phyloP scores from a whole-genome alignment of 352 stramenopile species.

The Vaucheria bursata region DNA sequence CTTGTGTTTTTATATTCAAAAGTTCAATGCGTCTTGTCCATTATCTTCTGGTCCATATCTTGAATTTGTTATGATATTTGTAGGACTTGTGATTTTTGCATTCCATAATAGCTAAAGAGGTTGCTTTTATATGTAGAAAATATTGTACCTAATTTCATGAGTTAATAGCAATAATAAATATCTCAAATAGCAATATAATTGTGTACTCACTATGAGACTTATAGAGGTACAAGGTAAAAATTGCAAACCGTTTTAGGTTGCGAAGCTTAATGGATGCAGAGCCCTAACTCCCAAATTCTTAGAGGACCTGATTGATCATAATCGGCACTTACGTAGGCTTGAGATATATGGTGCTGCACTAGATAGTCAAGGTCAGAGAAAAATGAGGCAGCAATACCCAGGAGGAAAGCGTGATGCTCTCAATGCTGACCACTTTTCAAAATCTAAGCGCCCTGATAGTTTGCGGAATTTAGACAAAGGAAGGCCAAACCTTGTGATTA shows the following conservation, averaged over 20 bases:
- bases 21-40: too few relatives aligned
- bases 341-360: constrained; percentile 2
- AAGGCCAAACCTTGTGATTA: neutral
- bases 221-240: neutral
- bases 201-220: neutral
- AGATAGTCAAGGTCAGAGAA: neutral
- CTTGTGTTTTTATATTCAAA: too few relatives aligned
- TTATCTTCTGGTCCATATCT: too few relatives aligned
- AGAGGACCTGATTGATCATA: neutral
- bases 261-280: neutral
- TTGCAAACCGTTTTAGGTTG: neutral
- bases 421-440: neutral
- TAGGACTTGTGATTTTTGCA: too few relatives aligned
- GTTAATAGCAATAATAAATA: neutral
- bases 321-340: neutral
- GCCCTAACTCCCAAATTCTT: neutral
- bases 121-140: neutral
- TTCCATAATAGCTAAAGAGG: too few relatives aligned
- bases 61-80: too few relatives aligned
- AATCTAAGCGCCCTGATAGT: neutral
- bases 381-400: neutral
- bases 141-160: neutral
- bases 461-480: constrained; percentile 1
- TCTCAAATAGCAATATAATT: neutral
- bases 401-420: constrained; percentile 4